These are phyloP conservation scores for Pseudocercospora musae DNA, from an alignment of 2,329 filamentous ascomycete species.

Conservation along the genomic window DNA sequence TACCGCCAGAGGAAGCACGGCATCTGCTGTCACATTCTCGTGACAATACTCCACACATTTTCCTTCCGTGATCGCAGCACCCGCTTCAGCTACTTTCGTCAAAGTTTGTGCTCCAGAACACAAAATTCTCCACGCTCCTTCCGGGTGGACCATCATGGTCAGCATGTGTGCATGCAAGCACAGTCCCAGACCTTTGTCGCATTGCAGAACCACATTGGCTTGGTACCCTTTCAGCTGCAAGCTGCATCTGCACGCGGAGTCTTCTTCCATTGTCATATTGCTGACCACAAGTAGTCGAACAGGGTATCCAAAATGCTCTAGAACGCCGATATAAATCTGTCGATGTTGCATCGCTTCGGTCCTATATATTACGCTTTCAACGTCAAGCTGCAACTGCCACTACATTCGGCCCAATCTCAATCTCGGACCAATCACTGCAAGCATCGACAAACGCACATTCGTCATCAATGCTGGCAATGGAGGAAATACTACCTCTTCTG, in stretches of 20 bases:
- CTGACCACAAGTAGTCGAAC: background rate
- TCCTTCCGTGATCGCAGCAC: background rate
- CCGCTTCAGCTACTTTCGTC: background rate
- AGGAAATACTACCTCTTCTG: background rate
- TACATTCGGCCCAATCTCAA: background rate
- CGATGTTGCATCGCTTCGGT: background rate
- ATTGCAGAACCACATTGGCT: too few species aligned
- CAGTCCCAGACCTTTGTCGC: background rate
- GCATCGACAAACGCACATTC: background rate
- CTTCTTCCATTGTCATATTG: too few species aligned
- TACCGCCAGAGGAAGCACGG: slow-evolving; percentile 5
- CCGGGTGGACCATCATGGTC: background rate
- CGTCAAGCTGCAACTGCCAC: background rate
- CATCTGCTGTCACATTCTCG: slow-evolving; percentile 8
- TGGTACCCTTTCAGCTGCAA: too few species aligned
- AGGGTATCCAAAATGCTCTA: background rate
- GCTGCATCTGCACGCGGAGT: too few species aligned
- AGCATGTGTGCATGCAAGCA: background rate
- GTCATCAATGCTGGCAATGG: background rate
- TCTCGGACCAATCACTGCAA: background rate
- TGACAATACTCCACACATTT: background rate
- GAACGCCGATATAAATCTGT: background rate
- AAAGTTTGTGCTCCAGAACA: slow-evolving; percentile 4
- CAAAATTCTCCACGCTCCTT: background rate
- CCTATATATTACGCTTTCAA: too few species aligned